Percentiles rank a stretch among this genome's conserved stretches.
Conservation (phyloP, 331 rosid genomes). For the Arachis monticola region DNA sequence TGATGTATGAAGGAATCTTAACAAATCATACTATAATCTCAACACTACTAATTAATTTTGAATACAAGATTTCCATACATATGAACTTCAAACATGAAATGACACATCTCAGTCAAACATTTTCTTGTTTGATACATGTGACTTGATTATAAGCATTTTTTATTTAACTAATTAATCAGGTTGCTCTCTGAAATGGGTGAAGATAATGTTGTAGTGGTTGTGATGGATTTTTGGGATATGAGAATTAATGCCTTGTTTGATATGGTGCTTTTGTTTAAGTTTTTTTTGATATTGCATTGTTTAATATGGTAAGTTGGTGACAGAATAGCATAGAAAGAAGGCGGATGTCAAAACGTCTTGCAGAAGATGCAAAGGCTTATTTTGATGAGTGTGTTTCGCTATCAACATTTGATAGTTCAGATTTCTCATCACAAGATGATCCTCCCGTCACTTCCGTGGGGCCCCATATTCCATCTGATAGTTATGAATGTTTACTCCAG, state of each 20-base stretch:
- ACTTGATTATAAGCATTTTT: slow-evolving; percentile 6
- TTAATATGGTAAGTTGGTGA: slow-evolving; percentile 31
- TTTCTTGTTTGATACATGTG: neutral
- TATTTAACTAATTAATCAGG: slow-evolving; percentile 18
- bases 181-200: neutral
- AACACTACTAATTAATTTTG: neutral
- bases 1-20: too few species aligned
- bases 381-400: slow-evolving; percentile 92
- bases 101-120: neutral
- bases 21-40: too few species aligned
- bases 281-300: slow-evolving; percentile 25
- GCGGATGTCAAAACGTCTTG: slow-evolving; percentile 83
- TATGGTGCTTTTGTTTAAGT: slow-evolving; percentile 8
- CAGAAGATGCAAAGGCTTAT: slow-evolving; percentile 90
- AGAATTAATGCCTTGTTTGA: slow-evolving; percentile 2
- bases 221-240: slow-evolving; percentile 8
- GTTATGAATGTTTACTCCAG: slow-evolving; percentile 47
- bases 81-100: neutral
- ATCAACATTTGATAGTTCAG: slow-evolving; percentile 95
- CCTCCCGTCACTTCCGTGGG: slow-evolving; percentile 57
- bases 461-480: slow-evolving; percentile 48
- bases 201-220: slow-evolving; percentile 12
- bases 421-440: slow-evolving; percentile 92
- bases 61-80: slow-evolving; percentile 1
- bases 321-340: slow-evolving; percentile 95